Base-by-base conservation (phyloP, 768 basidiomycete genomes). In the Trametes punicea region DNA sequence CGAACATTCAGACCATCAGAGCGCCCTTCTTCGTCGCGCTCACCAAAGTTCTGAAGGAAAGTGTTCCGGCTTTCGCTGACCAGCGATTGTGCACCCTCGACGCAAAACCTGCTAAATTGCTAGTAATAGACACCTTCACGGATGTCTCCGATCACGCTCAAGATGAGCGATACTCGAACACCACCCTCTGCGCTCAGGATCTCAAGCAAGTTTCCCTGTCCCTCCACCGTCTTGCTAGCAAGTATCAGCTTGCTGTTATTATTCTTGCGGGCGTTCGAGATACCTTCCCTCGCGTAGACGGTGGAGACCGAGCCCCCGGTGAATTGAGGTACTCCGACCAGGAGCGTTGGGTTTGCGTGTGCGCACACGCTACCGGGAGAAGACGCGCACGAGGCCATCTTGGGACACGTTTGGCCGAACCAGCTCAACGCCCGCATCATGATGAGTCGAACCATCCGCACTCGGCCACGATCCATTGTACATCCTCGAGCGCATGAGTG, bases 391-490 rank as follows among this genome's bases (percentile, higher is more conserved):
- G 89, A 96, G 70, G 93, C 90, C 0, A 83, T 81, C 34, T 74
- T 98, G 2, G 95, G 95, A 2, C 82, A 97, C 47, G 85, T 84
- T 8, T 98, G 96, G 96, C 89, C 95, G 15, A 98, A 96, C 69
- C 88, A 92, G 64, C 77, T 98, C 54, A 95, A 96, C 62, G 80
- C 78, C 4, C 81, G 96, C 21, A 79, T 98, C 42, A 85, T 96
- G 78, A 79, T 97, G 48, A 81, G 80, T 39, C 81, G 91, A 27
- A 94, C 93, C 0, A 81, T 81, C 9, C 76, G 91, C 57, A 77
- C 87, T 54, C 77, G 82, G 42, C 76, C 83, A 55, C 66, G 88
- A 25, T 74, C 74, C 36, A 60, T 49, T 9, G 71, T 72, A 25
- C 54, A 55, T 23, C 52, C 52, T 6, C 20, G 42, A n/a, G 10